Conservation (phyloP, 31 red algal species). For the Endocladia muricata region DNA sequence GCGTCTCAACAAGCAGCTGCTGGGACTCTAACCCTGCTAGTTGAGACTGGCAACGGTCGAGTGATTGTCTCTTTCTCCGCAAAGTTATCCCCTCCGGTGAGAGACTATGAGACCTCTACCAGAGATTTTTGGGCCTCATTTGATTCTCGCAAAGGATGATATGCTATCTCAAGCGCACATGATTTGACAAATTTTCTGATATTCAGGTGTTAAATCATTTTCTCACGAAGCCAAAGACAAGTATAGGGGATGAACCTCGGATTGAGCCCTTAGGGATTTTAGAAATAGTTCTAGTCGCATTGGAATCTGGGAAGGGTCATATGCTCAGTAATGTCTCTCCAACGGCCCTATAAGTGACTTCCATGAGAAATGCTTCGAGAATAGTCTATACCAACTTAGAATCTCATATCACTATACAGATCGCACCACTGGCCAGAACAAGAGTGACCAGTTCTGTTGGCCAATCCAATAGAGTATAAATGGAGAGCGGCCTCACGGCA, state of each 20-base stretch:
- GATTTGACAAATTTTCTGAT: background rate
- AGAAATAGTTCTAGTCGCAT: too few relatives aligned
- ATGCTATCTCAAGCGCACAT: background rate
- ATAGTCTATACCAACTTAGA: too few relatives aligned
- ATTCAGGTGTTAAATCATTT: background rate
- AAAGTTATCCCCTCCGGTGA: background rate
- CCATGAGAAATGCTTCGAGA: too few relatives aligned
- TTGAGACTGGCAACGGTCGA: background rate
- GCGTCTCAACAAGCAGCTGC: slow-evolving; percentile 9
- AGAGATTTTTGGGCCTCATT: slow-evolving; percentile 16
- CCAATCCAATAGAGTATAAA: too few relatives aligned
- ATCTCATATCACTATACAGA: too few relatives aligned
- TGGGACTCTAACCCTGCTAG: slow-evolving; percentile 11
- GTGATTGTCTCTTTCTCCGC: background rate
- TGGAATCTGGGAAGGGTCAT: too few relatives aligned
- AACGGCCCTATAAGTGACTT: too few relatives aligned
- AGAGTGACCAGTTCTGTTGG: too few relatives aligned
- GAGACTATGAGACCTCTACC: background rate
- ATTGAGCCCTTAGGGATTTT: background rate
- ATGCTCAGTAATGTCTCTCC: too few relatives aligned
- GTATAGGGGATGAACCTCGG: background rate
- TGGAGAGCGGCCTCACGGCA: too few relatives aligned
- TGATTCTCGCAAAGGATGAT: background rate
- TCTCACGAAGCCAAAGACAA: slow-evolving; percentile 1
- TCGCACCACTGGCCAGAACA: too few relatives aligned